Percentiles rank a stretch among this genome's conserved stretches.
Evolutionary conservation across 352 stramenopile species (phyloP).

Genomic region (Pythium aquatile): DNA sequence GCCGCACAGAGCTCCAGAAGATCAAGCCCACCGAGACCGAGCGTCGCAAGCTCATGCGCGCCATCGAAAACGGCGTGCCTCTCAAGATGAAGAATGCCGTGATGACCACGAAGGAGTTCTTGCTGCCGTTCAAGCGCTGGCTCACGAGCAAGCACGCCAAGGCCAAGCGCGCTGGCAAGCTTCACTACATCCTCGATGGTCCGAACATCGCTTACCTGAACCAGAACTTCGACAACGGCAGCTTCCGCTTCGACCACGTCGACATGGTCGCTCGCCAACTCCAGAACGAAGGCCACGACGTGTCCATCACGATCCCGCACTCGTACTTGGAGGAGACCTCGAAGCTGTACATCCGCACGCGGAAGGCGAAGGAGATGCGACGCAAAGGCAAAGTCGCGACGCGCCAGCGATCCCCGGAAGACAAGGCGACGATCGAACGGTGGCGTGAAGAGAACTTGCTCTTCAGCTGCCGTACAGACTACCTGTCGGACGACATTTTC

Average conservation of each 20-base stretch:
- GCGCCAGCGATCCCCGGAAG: constrained; percentile 45
- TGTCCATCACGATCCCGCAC: constrained; percentile 76
- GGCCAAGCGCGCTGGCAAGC: constrained; percentile 24
- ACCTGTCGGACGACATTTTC: constrained; percentile 95
- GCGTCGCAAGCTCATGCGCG: constrained; percentile 41
- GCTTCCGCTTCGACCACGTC: constrained; percentile 95
- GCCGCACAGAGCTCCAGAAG: constrained; percentile 45
- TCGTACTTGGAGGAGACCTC: constrained; percentile 67
- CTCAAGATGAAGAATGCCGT: constrained; percentile 39
- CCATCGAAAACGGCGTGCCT: constrained; percentile 51
- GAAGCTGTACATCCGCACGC: constrained; percentile 56
- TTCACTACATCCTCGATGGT: constrained; percentile 93
- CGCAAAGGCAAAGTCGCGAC: constrained; percentile 48
- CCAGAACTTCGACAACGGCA: constrained; percentile 92
- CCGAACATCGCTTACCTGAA: constrained; percentile 98
- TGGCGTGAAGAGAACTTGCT: constrained; percentile 83
- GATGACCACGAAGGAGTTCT: constrained; percentile 49
- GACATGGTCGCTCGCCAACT: constrained; percentile 90
- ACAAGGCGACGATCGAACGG: constrained; percentile 57
- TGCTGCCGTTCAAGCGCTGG: constrained; percentile 69
- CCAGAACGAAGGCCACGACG: constrained; percentile 62
- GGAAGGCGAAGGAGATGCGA: constrained; percentile 43
- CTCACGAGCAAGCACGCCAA: constrained; percentile 38
- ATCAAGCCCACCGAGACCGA: constrained; percentile 39
- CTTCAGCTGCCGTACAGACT: constrained; percentile 88